Conservation (phyloP, 164 flowering plant genomes). For the Aristolochia californica region DNA sequence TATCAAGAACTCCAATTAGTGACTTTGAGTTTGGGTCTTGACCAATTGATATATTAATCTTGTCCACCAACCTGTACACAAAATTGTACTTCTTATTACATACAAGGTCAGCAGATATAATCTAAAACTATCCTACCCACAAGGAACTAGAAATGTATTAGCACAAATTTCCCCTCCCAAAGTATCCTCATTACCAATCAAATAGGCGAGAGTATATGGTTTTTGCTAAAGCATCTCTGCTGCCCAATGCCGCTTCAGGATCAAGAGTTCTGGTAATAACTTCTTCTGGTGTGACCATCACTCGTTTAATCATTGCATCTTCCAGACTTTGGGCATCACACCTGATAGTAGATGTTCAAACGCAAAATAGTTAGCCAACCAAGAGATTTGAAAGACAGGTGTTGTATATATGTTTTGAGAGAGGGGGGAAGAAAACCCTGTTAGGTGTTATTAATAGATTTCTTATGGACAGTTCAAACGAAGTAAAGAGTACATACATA, state of each 20-base stretch:
- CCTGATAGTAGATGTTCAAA: slow-evolving; percentile 24
- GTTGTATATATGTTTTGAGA: too few relatives aligned
- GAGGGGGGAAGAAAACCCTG: too few relatives aligned
- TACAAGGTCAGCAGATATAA: not conserved
- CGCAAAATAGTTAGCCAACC: not conserved
- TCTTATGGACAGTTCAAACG: not conserved
- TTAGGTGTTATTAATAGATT: not conserved
- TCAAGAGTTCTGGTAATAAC: slow-evolving; percentile 93
- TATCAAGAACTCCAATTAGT: slow-evolving; percentile 96
- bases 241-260: slow-evolving; percentile 69
- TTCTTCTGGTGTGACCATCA: slow-evolving; percentile 98
- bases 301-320: slow-evolving; percentile 88
- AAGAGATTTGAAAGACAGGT: too few relatives aligned
- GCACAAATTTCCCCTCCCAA: not conserved
- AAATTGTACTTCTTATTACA: not conserved
- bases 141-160: not conserved
- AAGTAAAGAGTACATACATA: slow-evolving; percentile 28
- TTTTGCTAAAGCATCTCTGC: slow-evolving; percentile 96
- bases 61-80: slow-evolving; percentile 78
- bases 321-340: slow-evolving; percentile 85
- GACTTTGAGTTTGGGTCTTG: slow-evolving; percentile 91
- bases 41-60: slow-evolving; percentile 86
- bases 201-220: slow-evolving; percentile 88
- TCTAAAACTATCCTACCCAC: not conserved
- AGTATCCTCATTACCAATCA: slow-evolving; percentile 63